Percentiles rank a stretch among this genome's conserved stretches.
Evolutionary conservation across 1,284 basidiomycete species (phyloP).

Genomic region (Gymnopus androsaceus): DNA sequence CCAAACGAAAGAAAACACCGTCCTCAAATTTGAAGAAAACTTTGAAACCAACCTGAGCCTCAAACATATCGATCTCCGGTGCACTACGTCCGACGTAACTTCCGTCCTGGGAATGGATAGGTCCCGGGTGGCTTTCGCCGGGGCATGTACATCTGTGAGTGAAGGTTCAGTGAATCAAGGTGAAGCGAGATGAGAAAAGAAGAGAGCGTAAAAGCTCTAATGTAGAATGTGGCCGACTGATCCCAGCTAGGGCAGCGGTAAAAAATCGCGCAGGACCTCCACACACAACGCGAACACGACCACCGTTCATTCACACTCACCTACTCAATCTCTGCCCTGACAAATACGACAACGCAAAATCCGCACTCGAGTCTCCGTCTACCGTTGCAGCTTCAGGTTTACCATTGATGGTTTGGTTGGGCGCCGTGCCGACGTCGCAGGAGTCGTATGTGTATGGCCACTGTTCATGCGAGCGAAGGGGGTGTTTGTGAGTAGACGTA

Average conservation of each 20-base stretch:
- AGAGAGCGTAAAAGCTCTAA: too few species aligned
- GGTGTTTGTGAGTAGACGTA: too few species aligned
- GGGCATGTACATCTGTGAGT: slow-evolving; percentile 80
- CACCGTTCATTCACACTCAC: too few species aligned
- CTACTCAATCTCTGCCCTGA: slow-evolving; percentile 79
- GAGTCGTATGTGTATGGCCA: slow-evolving; percentile 80
- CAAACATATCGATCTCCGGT: slow-evolving; percentile 86
- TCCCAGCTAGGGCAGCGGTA: too few species aligned
- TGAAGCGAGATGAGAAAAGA: too few species aligned
- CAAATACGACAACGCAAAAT: slow-evolving; percentile 57
- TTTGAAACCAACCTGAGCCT: slow-evolving; percentile 51
- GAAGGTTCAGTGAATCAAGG: too few species aligned
- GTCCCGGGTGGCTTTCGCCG: slow-evolving; percentile 83
- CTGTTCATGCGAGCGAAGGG: too few species aligned
- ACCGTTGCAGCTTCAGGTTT: slow-evolving; percentile 26
- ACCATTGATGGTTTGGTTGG: slow-evolving; percentile 48
- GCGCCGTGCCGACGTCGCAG: slow-evolving; percentile 71
- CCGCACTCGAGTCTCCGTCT: slow-evolving; percentile 30
- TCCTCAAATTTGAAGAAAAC: neutral
- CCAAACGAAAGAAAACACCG: slow-evolving; percentile 16
- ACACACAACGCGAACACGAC: too few species aligned
- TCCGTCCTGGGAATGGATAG: slow-evolving; percentile 61
- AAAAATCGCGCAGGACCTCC: too few species aligned
- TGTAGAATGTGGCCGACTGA: too few species aligned
- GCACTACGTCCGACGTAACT: slow-evolving; percentile 70